Base-by-base conservation (phyloP, 164 flowering plant genomes). In the Houttuynia cordata region DNA sequence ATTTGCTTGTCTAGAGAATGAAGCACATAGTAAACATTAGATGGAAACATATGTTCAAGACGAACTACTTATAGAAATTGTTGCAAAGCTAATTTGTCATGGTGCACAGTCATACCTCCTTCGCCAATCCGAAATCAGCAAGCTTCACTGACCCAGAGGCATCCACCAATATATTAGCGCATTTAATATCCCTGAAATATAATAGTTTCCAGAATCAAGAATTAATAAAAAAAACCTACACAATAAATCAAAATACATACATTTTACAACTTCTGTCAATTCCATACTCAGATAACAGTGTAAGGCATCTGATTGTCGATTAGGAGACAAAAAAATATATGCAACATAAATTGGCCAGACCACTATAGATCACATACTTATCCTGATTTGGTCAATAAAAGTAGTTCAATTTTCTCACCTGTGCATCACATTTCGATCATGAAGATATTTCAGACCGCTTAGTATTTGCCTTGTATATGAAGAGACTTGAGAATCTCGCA, bases 51-150 rank as follows among this genome's bases (percentile, higher is more conserved):
- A 22, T 42, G 58, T 41, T 24, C 34, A 24, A 24, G n/a, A 8
- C 18, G 24, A 24, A 1, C 18, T 24, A 56, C 1, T 56, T 56
- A 2, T 6, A 30, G 37, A 30, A 53, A 20, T 10, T 53, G 3
- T 23, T 18, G 14, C 49, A 12, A 45, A 12, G 17, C 49, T 3
- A 21, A 53, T 24, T 17, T 21, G n/a, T 14, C 20, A 57, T 57
- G 59, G 45, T 30, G 58, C 49, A 45, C 14, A 57, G 53, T 24
- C 18, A 19, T 54, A 94, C 99, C 96, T 67, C 53, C 40, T 94
- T 94, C 64, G 99, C 99, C 74, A 94, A 81, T 59, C 99, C 99
- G 78, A 94, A 94, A 80, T 94, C 99, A 58, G 97, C 89, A 66
- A 94, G 97, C 75, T 94, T 94, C 62, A 94, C 99, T 17, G 72